Evolutionary conservation across 2,329 filamentous ascomycete species (phyloP).

Genomic region (Fusarium buharicum): DNA sequence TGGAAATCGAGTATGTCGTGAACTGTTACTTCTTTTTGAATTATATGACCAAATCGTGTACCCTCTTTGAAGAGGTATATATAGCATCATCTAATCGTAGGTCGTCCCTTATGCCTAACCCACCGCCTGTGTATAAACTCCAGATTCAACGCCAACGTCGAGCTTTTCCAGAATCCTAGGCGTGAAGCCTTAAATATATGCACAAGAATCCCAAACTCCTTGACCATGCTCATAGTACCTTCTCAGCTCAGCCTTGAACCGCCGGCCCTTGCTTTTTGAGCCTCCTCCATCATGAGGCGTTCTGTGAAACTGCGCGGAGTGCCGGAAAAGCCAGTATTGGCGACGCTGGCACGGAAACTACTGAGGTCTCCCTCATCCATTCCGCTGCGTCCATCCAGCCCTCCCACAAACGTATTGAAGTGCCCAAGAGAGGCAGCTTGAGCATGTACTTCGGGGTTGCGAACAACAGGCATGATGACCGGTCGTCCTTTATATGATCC

Average conservation of each 20-base stretch:
- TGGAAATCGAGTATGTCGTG: not conserved
- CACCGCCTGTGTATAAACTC: slow-evolving; percentile 35
- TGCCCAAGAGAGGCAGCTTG: slow-evolving; percentile 60
- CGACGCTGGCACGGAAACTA: slow-evolving; percentile 57
- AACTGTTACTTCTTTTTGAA: slow-evolving; percentile 5
- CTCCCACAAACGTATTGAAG: slow-evolving; percentile 63
- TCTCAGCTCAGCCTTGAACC: slow-evolving; percentile 36
- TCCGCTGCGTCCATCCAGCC: slow-evolving; percentile 62
- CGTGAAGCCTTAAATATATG: slow-evolving; percentile 37
- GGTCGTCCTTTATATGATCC: slow-evolving; percentile 66
- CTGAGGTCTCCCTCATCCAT: slow-evolving; percentile 58
- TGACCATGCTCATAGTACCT: slow-evolving; percentile 17
- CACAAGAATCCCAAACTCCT: slow-evolving; percentile 42
- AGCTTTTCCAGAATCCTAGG: slow-evolving; percentile 41
- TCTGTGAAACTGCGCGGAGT: slow-evolving; percentile 61
- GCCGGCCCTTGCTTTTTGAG: slow-evolving; percentile 47
- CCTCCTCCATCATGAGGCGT: slow-evolving; percentile 61
- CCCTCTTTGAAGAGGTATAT: slow-evolving; percentile 26
- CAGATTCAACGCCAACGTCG: slow-evolving; percentile 46
- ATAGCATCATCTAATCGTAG: slow-evolving; percentile 27
- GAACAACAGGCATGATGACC: slow-evolving; percentile 63
- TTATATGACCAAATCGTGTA: slow-evolving; percentile 14
- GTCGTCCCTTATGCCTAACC: slow-evolving; percentile 14
- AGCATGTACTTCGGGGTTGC: slow-evolving; percentile 60
- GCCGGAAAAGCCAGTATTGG: slow-evolving; percentile 54